These are phyloP conservation scores for Globisporangium rhizosaccharum DNA, from an alignment of 352 stramenopile species.

Conservation along the genomic window DNA sequence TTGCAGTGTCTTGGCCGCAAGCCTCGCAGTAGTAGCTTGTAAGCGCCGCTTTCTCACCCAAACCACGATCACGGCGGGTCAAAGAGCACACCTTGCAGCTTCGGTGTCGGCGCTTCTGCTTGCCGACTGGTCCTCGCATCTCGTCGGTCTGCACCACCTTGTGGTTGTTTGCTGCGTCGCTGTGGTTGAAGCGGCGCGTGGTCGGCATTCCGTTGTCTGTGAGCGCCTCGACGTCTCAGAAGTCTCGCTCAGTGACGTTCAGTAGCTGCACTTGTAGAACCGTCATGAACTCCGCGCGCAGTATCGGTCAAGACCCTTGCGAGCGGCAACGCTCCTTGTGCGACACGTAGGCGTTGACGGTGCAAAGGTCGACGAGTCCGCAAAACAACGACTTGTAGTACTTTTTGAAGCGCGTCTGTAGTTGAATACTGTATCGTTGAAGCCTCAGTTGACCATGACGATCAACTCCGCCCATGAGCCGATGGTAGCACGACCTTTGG, in stretches of 20 bases:
- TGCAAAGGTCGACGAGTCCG: neutral
- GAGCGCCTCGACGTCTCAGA: neutral
- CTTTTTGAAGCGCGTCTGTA: neutral
- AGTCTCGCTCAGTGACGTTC: neutral
- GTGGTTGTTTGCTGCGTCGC: neutral
- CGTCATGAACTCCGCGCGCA: neutral
- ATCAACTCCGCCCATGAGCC: neutral
- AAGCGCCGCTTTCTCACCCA: neutral
- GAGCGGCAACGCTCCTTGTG: neutral
- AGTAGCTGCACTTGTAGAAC: neutral
- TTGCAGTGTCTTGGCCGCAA: neutral
- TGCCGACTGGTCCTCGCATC: neutral
- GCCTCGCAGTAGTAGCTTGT: neutral
- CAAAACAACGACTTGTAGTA: neutral
- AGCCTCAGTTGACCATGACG: neutral
- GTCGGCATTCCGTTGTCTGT: neutral
- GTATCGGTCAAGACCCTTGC: neutral
- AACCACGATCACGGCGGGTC: neutral
- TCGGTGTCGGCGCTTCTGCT: neutral
- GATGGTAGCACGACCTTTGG: neutral
- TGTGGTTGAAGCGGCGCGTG: neutral
- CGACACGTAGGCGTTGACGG: neutral
- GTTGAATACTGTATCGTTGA: neutral
- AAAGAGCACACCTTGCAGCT: neutral
- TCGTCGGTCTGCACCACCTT: neutral